Conservation (phyloP, 768 basidiomycete genomes). For the Tulasnella sp. region DNA sequence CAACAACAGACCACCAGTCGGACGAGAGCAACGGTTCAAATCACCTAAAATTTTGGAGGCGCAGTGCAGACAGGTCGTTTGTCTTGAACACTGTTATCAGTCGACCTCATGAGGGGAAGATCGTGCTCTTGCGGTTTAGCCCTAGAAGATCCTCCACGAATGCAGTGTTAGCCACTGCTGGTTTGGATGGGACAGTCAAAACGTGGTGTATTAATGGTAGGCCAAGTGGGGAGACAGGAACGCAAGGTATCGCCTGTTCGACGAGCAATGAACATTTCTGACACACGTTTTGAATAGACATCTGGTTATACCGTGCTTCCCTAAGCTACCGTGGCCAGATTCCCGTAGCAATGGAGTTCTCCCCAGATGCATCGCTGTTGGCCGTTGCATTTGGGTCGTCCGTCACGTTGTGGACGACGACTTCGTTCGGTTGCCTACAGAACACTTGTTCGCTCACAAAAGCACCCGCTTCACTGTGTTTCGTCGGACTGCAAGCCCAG, state of each 20-base stretch:
- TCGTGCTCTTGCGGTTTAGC: slow-evolving; percentile 57
- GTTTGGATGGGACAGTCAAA: slow-evolving; percentile 64
- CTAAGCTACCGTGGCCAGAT: slow-evolving; percentile 54
- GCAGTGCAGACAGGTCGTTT: slow-evolving; percentile 47
- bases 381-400: slow-evolving; percentile 55
- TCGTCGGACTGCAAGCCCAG: slow-evolving; percentile 33
- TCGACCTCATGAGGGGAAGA: slow-evolving; percentile 60
- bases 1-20: slow-evolving; percentile 64
- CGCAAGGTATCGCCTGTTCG: slow-evolving; percentile 32
- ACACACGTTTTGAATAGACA: slow-evolving; percentile 36
- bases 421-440: slow-evolving; percentile 46
- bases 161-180: slow-evolving; percentile 53
- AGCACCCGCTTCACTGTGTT: slow-evolving; percentile 29
- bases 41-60: slow-evolving; percentile 84
- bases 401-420: slow-evolving; percentile 58
- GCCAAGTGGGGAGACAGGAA: slow-evolving; percentile 39
- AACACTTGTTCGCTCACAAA: slow-evolving; percentile 40
- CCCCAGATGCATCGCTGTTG: slow-evolving; percentile 74
- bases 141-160: slow-evolving; percentile 20
- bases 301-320: slow-evolving; percentile 71
- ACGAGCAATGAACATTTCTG: not conserved
- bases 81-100: slow-evolving; percentile 81
- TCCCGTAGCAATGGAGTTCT: slow-evolving; percentile 62
- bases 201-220: slow-evolving; percentile 54
- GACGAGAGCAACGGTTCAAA: slow-evolving; percentile 34